Percentiles rank a stretch among this genome's conserved stretches.
Evolutionary conservation across 2,329 filamentous ascomycete genomes (phyloP).

Genomic region (Paecilomyces sp.): DNA sequence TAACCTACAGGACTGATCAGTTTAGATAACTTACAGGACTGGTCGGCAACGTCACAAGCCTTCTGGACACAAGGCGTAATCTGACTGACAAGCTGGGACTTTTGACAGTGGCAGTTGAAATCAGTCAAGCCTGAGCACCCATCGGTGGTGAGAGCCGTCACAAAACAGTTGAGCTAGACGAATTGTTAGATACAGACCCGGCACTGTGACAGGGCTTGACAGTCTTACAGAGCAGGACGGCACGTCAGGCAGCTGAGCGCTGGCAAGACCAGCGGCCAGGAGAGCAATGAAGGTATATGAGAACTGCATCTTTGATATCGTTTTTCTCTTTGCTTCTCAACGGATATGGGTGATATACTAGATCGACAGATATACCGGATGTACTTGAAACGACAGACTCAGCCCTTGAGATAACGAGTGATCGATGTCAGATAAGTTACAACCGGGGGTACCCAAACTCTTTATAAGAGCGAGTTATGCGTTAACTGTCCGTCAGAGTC

Average conservation of each 20-base stretch:
- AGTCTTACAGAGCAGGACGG: slow-evolving; percentile 40
- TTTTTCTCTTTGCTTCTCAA: not conserved
- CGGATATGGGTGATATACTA: not conserved
- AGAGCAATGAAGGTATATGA: slow-evolving; percentile 25
- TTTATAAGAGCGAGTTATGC: not conserved
- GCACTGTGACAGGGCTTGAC: not conserved
- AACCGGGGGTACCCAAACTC: not conserved
- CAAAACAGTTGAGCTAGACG: slow-evolving; percentile 40
- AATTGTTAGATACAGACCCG: not conserved
- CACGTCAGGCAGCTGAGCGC: slow-evolving; percentile 39
- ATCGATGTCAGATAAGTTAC: not conserved
- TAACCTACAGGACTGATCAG: not conserved
- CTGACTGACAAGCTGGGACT: slow-evolving; percentile 32
- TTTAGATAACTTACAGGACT: slow-evolving; percentile 22
- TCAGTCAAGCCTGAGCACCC: slow-evolving; percentile 41
- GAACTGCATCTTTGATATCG: slow-evolving; percentile 25
- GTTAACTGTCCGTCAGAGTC: not conserved
- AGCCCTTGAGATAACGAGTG: not conserved
- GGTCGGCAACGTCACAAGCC: slow-evolving; percentile 32
- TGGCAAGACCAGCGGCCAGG: slow-evolving; percentile 37
- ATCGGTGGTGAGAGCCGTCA: slow-evolving; percentile 32
- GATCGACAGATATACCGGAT: not conserved
- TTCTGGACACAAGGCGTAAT: slow-evolving; percentile 43
- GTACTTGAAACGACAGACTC: not conserved
- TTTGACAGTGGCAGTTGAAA: slow-evolving; percentile 45